A percentile compares a stretch with the other conserved stretches of the same genome.
phyloP scores from a whole-genome alignment of 352 stramenopile genomes.

The Aphanomyces astaci region DNA sequence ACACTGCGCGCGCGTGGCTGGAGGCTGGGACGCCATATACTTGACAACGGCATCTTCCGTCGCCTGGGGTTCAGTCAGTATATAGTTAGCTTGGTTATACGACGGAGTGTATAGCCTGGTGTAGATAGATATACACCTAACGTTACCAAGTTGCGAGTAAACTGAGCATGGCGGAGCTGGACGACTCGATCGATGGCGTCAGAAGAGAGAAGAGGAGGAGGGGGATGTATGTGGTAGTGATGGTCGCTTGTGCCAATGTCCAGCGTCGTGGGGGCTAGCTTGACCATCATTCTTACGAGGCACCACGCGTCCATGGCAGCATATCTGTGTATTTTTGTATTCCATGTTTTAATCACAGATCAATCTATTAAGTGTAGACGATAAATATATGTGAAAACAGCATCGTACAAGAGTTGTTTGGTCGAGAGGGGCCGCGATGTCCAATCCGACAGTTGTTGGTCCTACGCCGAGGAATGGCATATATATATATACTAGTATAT shows the following conservation, averaged over 20 bases:
- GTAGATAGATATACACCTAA: not conserved
- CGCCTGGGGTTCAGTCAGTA: too few relatives aligned
- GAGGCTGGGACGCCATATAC: not conserved
- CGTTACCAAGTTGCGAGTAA: not conserved
- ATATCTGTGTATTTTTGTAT: too few relatives aligned
- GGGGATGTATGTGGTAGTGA: not conserved
- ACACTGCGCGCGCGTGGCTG: not conserved
- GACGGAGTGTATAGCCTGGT: too few relatives aligned
- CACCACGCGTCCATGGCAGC: slow-evolving; percentile 13
- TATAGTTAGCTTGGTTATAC: too few relatives aligned
- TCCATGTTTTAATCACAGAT: too few relatives aligned
- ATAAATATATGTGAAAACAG: not conserved
- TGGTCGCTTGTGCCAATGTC: not conserved
- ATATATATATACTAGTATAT: too few relatives aligned
- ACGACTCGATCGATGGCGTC: not conserved
- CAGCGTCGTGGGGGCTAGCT: not conserved
- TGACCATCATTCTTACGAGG: not conserved
- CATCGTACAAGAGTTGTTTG: not conserved
- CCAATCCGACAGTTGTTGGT: slow-evolving; percentile 18
- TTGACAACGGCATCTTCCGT: not conserved
- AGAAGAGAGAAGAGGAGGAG: not conserved
- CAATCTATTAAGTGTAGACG: not conserved
- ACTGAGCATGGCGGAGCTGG: not conserved
- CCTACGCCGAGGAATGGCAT: not conserved
- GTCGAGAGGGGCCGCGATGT: not conserved